These are phyloP conservation scores for Pecoramyces ruminantium DNA, from an alignment of 192 early-diverging fungal genomes.

Conservation along the genomic window DNA sequence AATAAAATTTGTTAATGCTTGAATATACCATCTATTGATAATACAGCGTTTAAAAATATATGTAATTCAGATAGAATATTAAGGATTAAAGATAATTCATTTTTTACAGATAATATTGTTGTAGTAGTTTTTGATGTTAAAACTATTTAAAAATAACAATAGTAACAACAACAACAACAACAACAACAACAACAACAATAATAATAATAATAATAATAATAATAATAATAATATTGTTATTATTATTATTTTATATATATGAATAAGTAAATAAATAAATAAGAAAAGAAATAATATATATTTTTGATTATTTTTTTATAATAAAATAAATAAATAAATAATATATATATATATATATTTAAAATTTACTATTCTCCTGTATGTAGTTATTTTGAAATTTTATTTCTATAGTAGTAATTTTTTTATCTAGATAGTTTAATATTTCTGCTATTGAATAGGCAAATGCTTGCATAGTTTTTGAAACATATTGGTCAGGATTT, in stretches of 20 bases:
- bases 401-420: neutral
- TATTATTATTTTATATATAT: too few relatives aligned
- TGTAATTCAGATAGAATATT: neutral
- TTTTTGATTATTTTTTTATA: too few relatives aligned
- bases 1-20: too few relatives aligned
- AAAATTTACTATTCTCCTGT: neutral
- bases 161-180: neutral
- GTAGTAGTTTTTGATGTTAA: neutral
- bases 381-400: neutral
- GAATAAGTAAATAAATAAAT: too few relatives aligned
- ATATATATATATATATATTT: neutral
- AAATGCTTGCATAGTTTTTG: neutral
- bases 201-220: too few relatives aligned
- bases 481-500: neutral
- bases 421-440: neutral
- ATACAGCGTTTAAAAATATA: neutral
- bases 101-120: neutral
- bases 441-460: neutral
- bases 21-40: neutral
- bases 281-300: too few relatives aligned
- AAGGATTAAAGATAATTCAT: neutral
- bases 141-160: neutral
- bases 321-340: too few relatives aligned
- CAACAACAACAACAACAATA: too few relatives aligned
- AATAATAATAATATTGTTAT: too few relatives aligned